phyloP scores from a whole-genome alignment of 345 rosid genomes.

The Eucalyptus grandis region DNA sequence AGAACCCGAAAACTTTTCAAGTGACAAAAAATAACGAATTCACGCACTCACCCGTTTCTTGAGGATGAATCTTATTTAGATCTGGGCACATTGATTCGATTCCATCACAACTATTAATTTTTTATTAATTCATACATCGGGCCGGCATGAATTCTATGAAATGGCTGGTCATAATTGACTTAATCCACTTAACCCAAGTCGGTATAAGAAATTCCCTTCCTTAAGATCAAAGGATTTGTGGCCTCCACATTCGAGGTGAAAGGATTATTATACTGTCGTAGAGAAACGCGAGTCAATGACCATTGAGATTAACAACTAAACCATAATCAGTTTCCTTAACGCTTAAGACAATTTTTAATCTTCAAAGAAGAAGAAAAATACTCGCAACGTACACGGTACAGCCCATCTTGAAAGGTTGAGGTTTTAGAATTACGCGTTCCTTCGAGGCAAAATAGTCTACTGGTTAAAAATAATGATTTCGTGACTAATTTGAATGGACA shows the following conservation, averaged over 20 bases:
- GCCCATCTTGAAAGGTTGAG: not conserved
- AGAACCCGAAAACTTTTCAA: not conserved
- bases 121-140: no score
- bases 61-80: not conserved
- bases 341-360: rapidly evolving
- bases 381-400: not conserved
- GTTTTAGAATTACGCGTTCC: not conserved
- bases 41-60: not conserved
- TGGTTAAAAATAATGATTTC: not conserved
- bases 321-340: not conserved
- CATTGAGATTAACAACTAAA: not conserved
- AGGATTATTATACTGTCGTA: not conserved
- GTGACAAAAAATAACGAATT: not conserved
- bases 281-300: not conserved
- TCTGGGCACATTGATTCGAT: not conserved
- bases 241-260: not conserved
- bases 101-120: not conserved
- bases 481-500: not conserved
- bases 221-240: not conserved
- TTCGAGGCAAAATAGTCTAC: not conserved
- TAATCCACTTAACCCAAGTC: not conserved
- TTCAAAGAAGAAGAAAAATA: not conserved
- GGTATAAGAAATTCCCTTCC: not conserved
- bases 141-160: not conserved
- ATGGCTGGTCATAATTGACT: not conserved